Evolutionary conservation across 1,284 basidiomycete genomes (phyloP), one percentile per base, ranked within the genome.

Genomic region (Boletus hoseneyae): DNA sequence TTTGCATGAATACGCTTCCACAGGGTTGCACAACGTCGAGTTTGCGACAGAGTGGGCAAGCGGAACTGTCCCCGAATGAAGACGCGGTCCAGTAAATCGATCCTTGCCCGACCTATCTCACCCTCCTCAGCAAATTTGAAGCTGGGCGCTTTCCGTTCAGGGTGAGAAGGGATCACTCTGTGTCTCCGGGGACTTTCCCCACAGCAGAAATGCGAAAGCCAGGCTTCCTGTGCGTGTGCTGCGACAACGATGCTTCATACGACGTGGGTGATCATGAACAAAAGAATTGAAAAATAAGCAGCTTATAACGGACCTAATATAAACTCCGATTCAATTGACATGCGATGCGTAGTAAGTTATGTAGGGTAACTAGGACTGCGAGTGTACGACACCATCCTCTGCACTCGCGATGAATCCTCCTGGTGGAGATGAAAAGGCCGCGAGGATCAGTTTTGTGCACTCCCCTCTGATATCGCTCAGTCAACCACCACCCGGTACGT

Each of bases 141-240:
- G 80, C 74, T 74, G 80, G 82, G 72, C 66, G 85, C 76, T 89
- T 85, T 87, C 85, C 87, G 55, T 73, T 66, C 57, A 53, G 74
- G 71, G 70, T 68, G 70, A 74, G 76, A 72, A 73, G 67, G 74
- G 68, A 52, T 57, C 59, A 64, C 81, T 84, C 83, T 82, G 82
- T 77, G 66, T 80, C 87, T 90, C 87, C 87, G 87, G 87, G 85
- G 87, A 90, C 87, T 90, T 90, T 90, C 85, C 87, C 87, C 86
- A 82, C 87, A 90, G 87, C 83, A 48, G 60, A 62, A 73, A 56
- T 54, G 53, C 57, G 70, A 77, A 72, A 73, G 71, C 63, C 49
- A 50, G 45, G 42, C 73, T 77, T 74, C 73, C 77, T 77, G 85
- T 87, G 67, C 72, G 87, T 78, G 71, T 77, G 79, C 87, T 90